These are phyloP conservation scores for Colletotrichum lupini DNA, from an alignment of 2,329 filamentous ascomycete genomes.

Conservation along the genomic window DNA sequence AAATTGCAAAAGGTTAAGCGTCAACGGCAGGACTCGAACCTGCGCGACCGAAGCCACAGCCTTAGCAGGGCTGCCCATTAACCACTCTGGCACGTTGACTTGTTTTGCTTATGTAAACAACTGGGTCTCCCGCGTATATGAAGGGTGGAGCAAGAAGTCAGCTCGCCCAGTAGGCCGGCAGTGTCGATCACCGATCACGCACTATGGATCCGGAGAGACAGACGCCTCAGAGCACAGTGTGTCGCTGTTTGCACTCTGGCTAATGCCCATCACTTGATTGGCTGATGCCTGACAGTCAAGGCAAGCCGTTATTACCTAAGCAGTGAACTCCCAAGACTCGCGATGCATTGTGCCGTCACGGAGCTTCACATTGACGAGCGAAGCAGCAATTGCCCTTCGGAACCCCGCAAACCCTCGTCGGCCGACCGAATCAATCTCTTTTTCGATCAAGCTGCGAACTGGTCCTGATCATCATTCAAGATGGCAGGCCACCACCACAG, in stretches of 20 bases:
- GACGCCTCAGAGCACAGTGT: not conserved
- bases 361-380: conserved; percentile 16
- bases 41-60: conserved; percentile 36
- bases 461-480: conserved; percentile 15
- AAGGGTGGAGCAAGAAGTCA: rapidly evolving
- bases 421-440: not conserved
- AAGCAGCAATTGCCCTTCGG: not conserved
- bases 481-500: conserved; percentile 38
- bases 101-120: conserved; percentile 9
- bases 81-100: conserved; percentile 37
- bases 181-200: too few species aligned
- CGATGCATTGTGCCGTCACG: conserved; percentile 12
- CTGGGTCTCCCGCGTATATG: rapidly evolving
- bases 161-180: not conserved
- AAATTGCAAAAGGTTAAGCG: not conserved
- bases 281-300: conserved; percentile 17
- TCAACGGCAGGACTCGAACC: conserved; percentile 37
- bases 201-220: too few species aligned
- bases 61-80: conserved; percentile 37
- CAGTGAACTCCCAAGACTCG: conserved; percentile 15
- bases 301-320: conserved; percentile 16
- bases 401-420: conserved; percentile 8
- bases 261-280: not conserved
- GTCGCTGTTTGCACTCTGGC: not conserved
- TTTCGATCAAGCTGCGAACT: not conserved